Evolutionary conservation across 345 rosid genomes (phyloP).

Genomic region (Trapa bicornis): DNA sequence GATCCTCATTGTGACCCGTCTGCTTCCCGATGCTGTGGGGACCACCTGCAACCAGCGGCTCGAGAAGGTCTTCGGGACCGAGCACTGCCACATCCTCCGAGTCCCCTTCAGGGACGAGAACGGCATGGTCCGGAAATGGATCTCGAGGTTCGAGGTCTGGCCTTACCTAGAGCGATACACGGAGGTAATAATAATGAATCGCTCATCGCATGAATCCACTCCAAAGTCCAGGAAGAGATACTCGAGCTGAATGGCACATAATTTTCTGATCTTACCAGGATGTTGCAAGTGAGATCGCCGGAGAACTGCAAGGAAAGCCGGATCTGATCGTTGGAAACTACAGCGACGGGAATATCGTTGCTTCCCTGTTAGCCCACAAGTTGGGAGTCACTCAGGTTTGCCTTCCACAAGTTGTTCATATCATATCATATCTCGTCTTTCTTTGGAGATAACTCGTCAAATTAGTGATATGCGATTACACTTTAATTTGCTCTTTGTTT

Average conservation of each 20-base stretch:
- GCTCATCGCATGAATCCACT: neutral
- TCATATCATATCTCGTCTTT: neutral
- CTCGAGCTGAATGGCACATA: neutral
- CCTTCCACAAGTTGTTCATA: too few relatives aligned
- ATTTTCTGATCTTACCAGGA: slow-evolving; percentile 30
- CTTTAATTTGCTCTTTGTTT: neutral
- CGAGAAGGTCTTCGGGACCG: slow-evolving; percentile 66
- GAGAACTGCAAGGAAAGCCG: slow-evolving; percentile 86
- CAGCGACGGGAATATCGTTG: slow-evolving; percentile 93
- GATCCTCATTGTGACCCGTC: slow-evolving; percentile 73
- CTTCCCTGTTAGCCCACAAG: slow-evolving; percentile 77
- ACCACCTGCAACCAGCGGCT: slow-evolving; percentile 91
- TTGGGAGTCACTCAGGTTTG: slow-evolving; percentile 87
- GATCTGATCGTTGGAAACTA: slow-evolving; percentile 90
- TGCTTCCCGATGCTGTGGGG: slow-evolving; percentile 87
- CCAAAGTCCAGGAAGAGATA: neutral
- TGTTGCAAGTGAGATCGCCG: slow-evolving; percentile 60
- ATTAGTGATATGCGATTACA: neutral
- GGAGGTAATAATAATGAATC: slow-evolving; percentile 37
- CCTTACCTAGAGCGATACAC: slow-evolving; percentile 84
- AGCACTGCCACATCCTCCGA: slow-evolving; percentile 74
- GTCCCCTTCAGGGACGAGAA: slow-evolving; percentile 73
- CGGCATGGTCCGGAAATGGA: slow-evolving; percentile 79
- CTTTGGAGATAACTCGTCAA: neutral
- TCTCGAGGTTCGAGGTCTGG: slow-evolving; percentile 95